Evolutionary conservation across 2,329 filamentous ascomycete species (phyloP), one percentile per base, ranked within the genome.

Genomic region (Pestalotiopsis sp.): DNA sequence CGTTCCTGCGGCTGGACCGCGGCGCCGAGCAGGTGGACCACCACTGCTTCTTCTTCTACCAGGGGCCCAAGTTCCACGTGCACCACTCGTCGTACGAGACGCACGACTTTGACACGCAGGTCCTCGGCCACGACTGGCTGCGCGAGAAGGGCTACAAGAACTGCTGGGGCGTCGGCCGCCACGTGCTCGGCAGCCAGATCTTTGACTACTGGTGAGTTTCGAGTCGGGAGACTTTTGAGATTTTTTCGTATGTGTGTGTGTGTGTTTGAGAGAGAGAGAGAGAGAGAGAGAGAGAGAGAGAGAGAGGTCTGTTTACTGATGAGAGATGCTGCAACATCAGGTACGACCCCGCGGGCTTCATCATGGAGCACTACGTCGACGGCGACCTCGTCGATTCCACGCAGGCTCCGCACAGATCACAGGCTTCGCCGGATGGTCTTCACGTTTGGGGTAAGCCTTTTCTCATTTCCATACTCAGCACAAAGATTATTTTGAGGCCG

Each of bases 31-130:
- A 80, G 66, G 84, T 86, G 38, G 85, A 87, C 73, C 85, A 86
- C 75, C 85, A 86, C 78, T 78, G 76, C 67, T 86, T 86, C 78
- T 86, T 86, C 77, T 81, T 86, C 71, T 84, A 82, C 72, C 79
- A 85, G 70, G 84, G 69, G 0, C 77, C 79, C 58, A 77, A 80
- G 64, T 80, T 76, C 69, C 88, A 90, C 75, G 86, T 92, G 2
- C 91, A 93, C 76, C 91, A 93, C 79, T 87, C 86, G 20, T 88
- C 85, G 2, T 93, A 91, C 72, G 91, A 93, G 79, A 90, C 91
- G 4, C 87, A 91, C 73, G 90, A 93, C 77, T 92, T 91, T 73
- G 91, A 93, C 75, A 87, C 88, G 4, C 91, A 93, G 81, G 83
- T 88, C 39, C 81, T 93, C 3, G 91, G 91, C 1, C 91, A 93